Evolutionary conservation across 2,329 filamentous ascomycete species (phyloP).

Genomic region (Plectosphaerella cucumerina): DNA sequence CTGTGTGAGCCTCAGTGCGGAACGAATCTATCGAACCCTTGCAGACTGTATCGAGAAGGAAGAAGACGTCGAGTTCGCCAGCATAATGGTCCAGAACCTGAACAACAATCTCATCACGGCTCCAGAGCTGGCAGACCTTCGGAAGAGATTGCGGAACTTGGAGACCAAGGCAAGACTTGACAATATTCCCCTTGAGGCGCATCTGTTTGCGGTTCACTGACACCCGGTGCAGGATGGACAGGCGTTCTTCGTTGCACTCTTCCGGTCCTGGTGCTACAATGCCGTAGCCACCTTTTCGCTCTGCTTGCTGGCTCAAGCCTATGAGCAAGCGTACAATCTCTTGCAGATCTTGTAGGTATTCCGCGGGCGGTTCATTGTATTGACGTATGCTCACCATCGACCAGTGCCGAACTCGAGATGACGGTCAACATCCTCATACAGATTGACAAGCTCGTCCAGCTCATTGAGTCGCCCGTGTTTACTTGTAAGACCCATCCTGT

Average conservation of each 20-base stretch:
- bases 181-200: background rate
- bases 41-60: conserved; percentile 97
- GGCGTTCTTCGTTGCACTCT: conserved; percentile 89
- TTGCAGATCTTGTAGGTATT: conserved; percentile 81
- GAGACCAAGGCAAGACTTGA: conserved; percentile 65
- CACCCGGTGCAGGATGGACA: conserved; percentile 70
- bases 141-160: conserved; percentile 84
- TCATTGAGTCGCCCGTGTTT: conserved; percentile 95
- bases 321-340: conserved; percentile 95
- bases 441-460: conserved; percentile 95
- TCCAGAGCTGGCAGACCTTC: conserved; percentile 84
- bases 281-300: conserved; percentile 96
- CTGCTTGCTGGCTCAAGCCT: conserved; percentile 91
- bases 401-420: conserved; percentile 92
- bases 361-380: conserved; percentile 12
- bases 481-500: conserved; percentile 65
- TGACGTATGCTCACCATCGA: conserved; percentile 7
- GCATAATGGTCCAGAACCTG: conserved; percentile 98
- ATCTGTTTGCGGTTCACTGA: background rate
- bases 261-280: conserved; percentile 97
- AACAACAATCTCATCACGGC: conserved; percentile 99
- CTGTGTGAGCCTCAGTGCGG: conserved; percentile 86
- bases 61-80: conserved; percentile 96
- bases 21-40: conserved; percentile 91
- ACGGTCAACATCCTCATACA: conserved; percentile 98